Evolutionary conservation across 148 eudicot genomes (phyloP).

Genomic region (Persicaria tinctoria): DNA sequence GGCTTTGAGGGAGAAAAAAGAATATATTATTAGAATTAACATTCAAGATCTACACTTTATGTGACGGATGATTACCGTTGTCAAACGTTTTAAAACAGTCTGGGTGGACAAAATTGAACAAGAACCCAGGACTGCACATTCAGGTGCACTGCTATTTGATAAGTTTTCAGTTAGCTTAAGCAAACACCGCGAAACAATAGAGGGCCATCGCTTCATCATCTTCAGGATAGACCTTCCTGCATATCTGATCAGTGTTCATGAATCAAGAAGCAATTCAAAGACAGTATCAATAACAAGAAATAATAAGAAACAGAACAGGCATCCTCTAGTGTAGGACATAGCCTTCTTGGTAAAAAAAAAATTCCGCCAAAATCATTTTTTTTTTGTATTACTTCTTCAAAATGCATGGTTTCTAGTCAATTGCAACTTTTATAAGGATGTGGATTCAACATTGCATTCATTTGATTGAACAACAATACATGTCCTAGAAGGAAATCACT

Average conservation of each 20-base stretch:
- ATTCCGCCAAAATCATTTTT: not conserved
- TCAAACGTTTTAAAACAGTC: constrained; percentile 76
- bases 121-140: constrained; percentile 82
- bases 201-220: constrained; percentile 92
- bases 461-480: not conserved
- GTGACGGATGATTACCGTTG: constrained; percentile 44
- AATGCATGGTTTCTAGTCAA: not conserved
- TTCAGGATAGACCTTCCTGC: constrained; percentile 83
- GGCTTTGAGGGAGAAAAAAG: not conserved
- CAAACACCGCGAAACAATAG: constrained; percentile 71
- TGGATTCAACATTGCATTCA: not conserved
- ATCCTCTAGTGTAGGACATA: not conserved
- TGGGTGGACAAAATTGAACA: constrained; percentile 82
- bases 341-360: not conserved
- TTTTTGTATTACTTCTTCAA: not conserved
- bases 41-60: constrained; percentile 6
- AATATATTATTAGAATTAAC: constrained; percentile 5
- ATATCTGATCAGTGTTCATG: constrained; percentile 42
- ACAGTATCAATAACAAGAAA: constrained; percentile 6
- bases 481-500: not conserved
- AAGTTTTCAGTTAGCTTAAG: constrained; percentile 55
- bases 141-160: constrained; percentile 59
- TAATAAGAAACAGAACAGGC: not conserved
- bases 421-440: not conserved
- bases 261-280: constrained; percentile 16